Conservation (phyloP, 1,139 yeast genomes). For the Candida freyschussii region DNA sequence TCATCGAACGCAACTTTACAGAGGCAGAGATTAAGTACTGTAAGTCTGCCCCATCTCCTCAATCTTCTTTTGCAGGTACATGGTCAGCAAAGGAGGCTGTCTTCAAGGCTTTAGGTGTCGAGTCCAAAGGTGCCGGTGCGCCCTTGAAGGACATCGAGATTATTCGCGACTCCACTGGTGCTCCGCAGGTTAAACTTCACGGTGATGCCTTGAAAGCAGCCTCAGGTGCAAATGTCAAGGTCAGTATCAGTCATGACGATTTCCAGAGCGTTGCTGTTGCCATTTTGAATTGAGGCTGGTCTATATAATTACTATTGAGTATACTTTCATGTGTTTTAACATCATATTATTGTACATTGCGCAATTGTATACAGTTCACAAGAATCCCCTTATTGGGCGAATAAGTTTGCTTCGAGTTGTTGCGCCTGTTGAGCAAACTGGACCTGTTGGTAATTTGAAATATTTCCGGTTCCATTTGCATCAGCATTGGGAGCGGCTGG, state of each 20-base stretch:
- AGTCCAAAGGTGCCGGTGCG: constrained; percentile 94
- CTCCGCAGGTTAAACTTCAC: constrained; percentile 70
- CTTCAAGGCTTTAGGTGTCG: constrained; percentile 88
- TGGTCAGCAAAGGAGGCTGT: constrained; percentile 99
- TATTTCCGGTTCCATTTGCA: constrained; percentile 6
- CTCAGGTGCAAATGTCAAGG: constrained; percentile 61
- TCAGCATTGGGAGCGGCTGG: constrained; percentile 3
- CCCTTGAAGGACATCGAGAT: constrained; percentile 88
- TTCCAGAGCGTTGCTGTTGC: constrained; percentile 98
- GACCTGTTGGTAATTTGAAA: constrained; percentile 10
- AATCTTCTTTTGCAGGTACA: constrained; percentile 92
- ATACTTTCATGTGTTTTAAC: background rate
- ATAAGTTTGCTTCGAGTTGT: constrained; percentile 21
- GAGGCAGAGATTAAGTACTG: constrained; percentile 76
- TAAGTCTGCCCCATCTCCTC: constrained; percentile 63
- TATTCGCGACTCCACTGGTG: constrained; percentile 67
- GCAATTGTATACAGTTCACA: no score
- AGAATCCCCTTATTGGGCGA: constrained; percentile 12
- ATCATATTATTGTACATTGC: background rate
- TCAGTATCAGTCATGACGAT: constrained; percentile 94
- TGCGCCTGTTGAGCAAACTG: constrained; percentile 5
- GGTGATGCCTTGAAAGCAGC: constrained; percentile 82
- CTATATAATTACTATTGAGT: background rate
- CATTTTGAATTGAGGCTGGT: constrained; percentile 47
- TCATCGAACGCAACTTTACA: constrained; percentile 89